A percentile compares a stretch with the other conserved stretches of the same genome.
These are phyloP conservation scores for Ganoderma boninense DNA, from an alignment of 1,284 basidiomycete species.

Conservation along the genomic window DNA sequence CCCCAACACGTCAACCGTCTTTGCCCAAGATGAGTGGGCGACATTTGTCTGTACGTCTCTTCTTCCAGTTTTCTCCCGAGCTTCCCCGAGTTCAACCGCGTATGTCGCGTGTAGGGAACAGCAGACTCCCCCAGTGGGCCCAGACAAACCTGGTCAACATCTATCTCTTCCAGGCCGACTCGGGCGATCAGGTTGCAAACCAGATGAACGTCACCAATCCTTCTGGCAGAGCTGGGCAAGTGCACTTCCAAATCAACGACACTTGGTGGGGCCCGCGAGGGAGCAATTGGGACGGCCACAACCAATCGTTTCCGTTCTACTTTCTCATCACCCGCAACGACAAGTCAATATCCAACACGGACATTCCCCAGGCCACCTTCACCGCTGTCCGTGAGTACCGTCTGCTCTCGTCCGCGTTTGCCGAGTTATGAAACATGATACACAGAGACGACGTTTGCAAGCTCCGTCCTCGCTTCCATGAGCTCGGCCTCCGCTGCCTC, in stretches of 20 bases:
- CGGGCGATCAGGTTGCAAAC: slow-evolving; percentile 54
- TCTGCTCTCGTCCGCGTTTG: slow-evolving; percentile 2
- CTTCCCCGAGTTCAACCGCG: slow-evolving; percentile 15
- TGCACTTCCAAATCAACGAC: slow-evolving; percentile 70
- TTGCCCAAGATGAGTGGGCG: slow-evolving; percentile 75
- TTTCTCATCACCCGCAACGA: slow-evolving; percentile 73
- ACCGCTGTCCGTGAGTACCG: slow-evolving; percentile 74
- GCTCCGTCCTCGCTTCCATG: slow-evolving; percentile 64
- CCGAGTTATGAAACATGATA: slow-evolving; percentile 2
- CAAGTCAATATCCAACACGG: slow-evolving; percentile 58
- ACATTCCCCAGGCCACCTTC: slow-evolving; percentile 74
- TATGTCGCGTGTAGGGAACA: slow-evolving; percentile 54
- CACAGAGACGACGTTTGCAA: slow-evolving; percentile 76
- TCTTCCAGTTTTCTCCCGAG: slow-evolving; percentile 13
- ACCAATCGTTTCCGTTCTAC: slow-evolving; percentile 72
- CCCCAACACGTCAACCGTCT: slow-evolving; percentile 57
- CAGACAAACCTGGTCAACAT: slow-evolving; percentile 65
- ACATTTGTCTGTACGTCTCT: slow-evolving; percentile 75
- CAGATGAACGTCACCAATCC: slow-evolving; percentile 56
- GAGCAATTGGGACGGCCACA: slow-evolving; percentile 55
- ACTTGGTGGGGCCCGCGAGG: slow-evolving; percentile 74
- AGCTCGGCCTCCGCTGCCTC: slow-evolving; percentile 51
- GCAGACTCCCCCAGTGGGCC: slow-evolving; percentile 52
- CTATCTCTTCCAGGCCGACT: slow-evolving; percentile 76
- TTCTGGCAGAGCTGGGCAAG: slow-evolving; percentile 59